A percentile compares a stretch with the other conserved stretches of the same genome.
Evolutionary conservation across 176 grass and related monocot genomes (phyloP).

Genomic region (Musa acuminata): DNA sequence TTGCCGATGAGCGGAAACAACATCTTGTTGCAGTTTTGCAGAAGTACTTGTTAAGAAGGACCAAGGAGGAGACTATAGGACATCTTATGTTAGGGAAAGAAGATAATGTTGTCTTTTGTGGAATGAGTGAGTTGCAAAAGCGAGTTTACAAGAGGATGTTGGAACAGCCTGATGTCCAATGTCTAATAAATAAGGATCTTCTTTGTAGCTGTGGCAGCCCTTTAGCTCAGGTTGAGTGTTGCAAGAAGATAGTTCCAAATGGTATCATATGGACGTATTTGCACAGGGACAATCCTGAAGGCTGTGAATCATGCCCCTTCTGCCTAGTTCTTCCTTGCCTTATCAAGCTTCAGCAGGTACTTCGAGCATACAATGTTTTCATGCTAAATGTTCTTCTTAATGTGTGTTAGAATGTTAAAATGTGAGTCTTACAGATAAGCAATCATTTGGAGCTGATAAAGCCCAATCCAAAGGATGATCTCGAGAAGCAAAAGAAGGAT

Average conservation of each 20-base stretch:
- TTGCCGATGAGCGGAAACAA: conserved; percentile 73
- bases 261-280: conserved; percentile 97
- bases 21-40: conserved; percentile 81
- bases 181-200: conserved; percentile 86
- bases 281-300: conserved; percentile 76
- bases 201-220: conserved; percentile 81
- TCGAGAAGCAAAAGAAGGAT: conserved; percentile 95
- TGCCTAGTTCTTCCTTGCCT: conserved; percentile 96
- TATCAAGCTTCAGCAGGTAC: conserved; percentile 92
- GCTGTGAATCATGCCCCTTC: conserved; percentile 77
- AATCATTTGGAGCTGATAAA: conserved; percentile 98
- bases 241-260: conserved; percentile 60
- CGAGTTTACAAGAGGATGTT: conserved; percentile 91
- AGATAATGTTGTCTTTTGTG: conserved; percentile 97
- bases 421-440: conserved; percentile 48
- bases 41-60: conserved; percentile 81
- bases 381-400: conserved; percentile 10
- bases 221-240: conserved; percentile 79
- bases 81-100: conserved; percentile 97
- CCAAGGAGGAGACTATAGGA: conserved; percentile 92
- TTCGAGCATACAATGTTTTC: conserved; percentile 20
- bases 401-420: conserved; percentile 12
- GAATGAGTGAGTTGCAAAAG: conserved; percentile 95
- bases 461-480: conserved; percentile 77
- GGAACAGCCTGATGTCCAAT: conserved; percentile 86